A percentile compares a stretch with the other conserved stretches of the same genome.
Conservation (phyloP, 129 eudicot genomes). For the Mikania micrantha region DNA sequence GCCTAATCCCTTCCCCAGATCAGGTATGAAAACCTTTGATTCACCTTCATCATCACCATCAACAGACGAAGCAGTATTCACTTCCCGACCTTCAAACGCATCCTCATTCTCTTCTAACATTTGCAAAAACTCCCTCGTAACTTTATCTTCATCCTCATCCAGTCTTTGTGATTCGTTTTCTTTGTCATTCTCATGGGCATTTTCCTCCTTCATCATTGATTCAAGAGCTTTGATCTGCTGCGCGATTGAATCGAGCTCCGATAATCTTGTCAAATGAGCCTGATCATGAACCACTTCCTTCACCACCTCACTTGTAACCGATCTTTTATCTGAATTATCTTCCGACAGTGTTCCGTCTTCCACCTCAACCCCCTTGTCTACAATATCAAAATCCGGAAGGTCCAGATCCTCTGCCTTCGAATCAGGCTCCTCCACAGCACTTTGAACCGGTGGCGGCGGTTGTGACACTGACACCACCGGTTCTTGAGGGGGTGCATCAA, state of each 20-base stretch:
- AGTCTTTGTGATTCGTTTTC: slow-evolving; percentile 56
- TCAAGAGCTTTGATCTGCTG: slow-evolving; percentile 95
- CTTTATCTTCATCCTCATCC: slow-evolving; percentile 83
- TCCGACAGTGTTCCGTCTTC: slow-evolving; percentile 49
- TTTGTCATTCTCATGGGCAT: slow-evolving; percentile 23
- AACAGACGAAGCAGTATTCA: slow-evolving; percentile 11
- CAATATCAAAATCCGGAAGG: slow-evolving; percentile 80
- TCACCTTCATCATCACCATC: slow-evolving; percentile 28
- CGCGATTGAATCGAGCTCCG: slow-evolving; percentile 83
- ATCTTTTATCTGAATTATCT: slow-evolving; percentile 49
- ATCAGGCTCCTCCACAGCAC: slow-evolving; percentile 31
- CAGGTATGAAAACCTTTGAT: slow-evolving; percentile 54
- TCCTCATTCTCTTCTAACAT: slow-evolving; percentile 64
- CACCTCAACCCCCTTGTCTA: slow-evolving; percentile 88
- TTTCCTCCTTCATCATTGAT: slow-evolving; percentile 64
- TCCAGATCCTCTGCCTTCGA: slow-evolving; percentile 47
- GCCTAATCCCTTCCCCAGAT: slow-evolving; percentile 92
- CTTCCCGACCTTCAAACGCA: slow-evolving; percentile 7
- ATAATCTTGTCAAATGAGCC: slow-evolving; percentile 39
- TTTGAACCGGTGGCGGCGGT: slow-evolving; percentile 20
- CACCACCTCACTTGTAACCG: slow-evolving; percentile 77
- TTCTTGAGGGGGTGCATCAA: slow-evolving; percentile 57
- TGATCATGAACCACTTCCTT: slow-evolving; percentile 94
- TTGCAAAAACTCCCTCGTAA: slow-evolving; percentile 78
- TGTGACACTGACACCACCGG: slow-evolving; percentile 12